Evolutionary conservation across 139 green algal genomes (phyloP).

Genomic region (Haematococcus lacustris): DNA sequence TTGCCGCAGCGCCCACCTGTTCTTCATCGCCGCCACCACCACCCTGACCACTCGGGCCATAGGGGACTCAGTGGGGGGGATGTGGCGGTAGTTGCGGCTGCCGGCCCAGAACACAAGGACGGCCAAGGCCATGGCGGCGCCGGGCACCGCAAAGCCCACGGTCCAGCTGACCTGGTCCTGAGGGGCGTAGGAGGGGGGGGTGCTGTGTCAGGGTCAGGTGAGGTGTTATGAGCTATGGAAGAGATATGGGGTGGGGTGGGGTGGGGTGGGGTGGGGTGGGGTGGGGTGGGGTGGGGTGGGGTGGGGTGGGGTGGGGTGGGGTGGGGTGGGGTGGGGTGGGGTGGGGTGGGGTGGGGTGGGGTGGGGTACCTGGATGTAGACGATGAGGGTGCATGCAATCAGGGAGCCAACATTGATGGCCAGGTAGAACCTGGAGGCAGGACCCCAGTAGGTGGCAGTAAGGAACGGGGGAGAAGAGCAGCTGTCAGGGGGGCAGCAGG

Average conservation of each 20-base stretch:
- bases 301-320: too few species aligned
- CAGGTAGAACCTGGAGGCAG: conserved; percentile 79
- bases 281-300: too few species aligned
- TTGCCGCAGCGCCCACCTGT: conserved; percentile 33
- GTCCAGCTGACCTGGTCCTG: conserved; percentile 73
- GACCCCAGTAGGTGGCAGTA: too few species aligned
- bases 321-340: too few species aligned
- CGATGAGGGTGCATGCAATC: conserved; percentile 67
- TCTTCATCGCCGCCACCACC: conserved; percentile 51
- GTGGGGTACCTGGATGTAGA: conserved; percentile 69
- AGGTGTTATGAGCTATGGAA: too few species aligned
- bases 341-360: too few species aligned
- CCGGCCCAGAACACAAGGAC: conserved; percentile 72
- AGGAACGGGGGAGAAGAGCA: too few species aligned
- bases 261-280: too few species aligned
- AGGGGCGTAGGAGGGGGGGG: too few species aligned
- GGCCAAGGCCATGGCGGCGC: conserved; percentile 66
- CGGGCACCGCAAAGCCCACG: conserved; percentile 80
- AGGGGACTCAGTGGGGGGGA: conserved; percentile 70
- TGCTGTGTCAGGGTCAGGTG: too few species aligned
- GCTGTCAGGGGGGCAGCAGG: too few species aligned
- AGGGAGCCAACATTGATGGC: conserved; percentile 90
- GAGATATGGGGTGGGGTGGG: too few species aligned
- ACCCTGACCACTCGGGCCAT: conserved; percentile 76
- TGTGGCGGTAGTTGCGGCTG: conserved; percentile 34